Evolutionary conservation across 1,284 basidiomycete species (phyloP), one percentile per base, ranked within the genome.

Genomic region (Ustilago bromivora): DNA sequence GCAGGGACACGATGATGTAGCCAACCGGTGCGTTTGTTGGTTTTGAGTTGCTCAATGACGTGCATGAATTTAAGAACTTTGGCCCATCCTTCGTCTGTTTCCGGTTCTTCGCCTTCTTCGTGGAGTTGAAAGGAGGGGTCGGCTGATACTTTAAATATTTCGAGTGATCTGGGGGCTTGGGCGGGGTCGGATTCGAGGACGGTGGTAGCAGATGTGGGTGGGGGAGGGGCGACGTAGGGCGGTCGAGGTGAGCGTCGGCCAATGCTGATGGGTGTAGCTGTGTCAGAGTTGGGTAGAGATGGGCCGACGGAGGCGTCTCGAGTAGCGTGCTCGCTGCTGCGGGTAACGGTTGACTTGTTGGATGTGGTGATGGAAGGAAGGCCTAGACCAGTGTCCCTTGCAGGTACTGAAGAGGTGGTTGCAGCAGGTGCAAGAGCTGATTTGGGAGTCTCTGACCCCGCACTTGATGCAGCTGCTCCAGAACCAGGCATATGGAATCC

Each of bases 11-110:
- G 76, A 49, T 86, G 84, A 55, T 85, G 84, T 58, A 79, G 59
- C 84, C 84, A 86, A 11, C 84, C 84, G 1, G 84, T 85, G 15
- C 84, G 76, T 41, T 82, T 82, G 61, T 79, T 80, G n/a, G 74
- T 68, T 78, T 86, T 86, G 59, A 86, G 78, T 55, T 76, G 78
- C 56, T 84, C 77, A 5, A 85, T 41, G 13, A 72, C 65, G 46
- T 86, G 84, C 83, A 84, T 81, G 58, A 84, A 86, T 46, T 80
- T 64, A 40, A 86, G 59, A 49, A 78, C 65, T 32, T 81, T 81
- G 31, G 55, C 19, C 66, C 81, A 79, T 9, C 70, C 65, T 36
- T 66, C 66, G n/a, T 80, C 69, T 15, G 57, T 69, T 55, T 81
- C 78, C 0, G 70, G 70, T 46, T 78, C 76, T 32, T 76, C 81